These are phyloP conservation scores for Coemansia sp. DNA, from an alignment of 192 early-diverging fungal species.

Conservation along the genomic window DNA sequence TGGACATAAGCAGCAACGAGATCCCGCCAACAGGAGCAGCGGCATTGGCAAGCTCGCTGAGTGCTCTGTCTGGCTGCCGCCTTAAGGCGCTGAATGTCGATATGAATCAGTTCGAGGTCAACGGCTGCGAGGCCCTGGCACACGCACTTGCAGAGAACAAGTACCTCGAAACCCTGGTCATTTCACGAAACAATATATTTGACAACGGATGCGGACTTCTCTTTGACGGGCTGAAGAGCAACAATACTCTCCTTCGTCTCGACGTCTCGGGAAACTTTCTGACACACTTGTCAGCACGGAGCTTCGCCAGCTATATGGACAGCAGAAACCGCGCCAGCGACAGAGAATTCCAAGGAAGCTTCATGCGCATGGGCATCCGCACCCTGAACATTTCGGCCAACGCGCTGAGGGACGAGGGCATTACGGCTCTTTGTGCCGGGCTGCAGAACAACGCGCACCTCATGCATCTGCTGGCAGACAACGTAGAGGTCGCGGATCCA, in stretches of 20 bases:
- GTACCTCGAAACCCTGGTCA: slow-evolving; percentile 8
- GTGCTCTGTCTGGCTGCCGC: background rate
- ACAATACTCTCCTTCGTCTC: slow-evolving; percentile 15
- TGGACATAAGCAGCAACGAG: slow-evolving; percentile 37
- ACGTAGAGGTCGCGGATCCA: slow-evolving; percentile 18
- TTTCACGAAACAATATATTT: slow-evolving; percentile 39
- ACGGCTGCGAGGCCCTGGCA: slow-evolving; percentile 18
- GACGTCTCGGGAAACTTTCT: slow-evolving; percentile 37
- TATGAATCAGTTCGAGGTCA: slow-evolving; percentile 32
- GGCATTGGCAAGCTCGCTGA: slow-evolving; percentile 11
- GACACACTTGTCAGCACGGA: slow-evolving; percentile 18
- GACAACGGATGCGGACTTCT: slow-evolving; percentile 26
- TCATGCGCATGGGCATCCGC: slow-evolving; percentile 10
- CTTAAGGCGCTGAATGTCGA: slow-evolving; percentile 20
- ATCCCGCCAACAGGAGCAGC: slow-evolving; percentile 15
- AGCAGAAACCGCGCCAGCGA: background rate
- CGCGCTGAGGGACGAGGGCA: slow-evolving; percentile 28
- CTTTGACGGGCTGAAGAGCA: slow-evolving; percentile 13
- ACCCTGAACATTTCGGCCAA: slow-evolving; percentile 26
- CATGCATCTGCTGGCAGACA: slow-evolving; percentile 19
- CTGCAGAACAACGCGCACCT: slow-evolving; percentile 15
- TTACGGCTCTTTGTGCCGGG: slow-evolving; percentile 19
- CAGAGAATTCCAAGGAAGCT: background rate
- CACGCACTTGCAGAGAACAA: slow-evolving; percentile 17
- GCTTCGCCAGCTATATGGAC: slow-evolving; percentile 13